phyloP scores from a whole-genome alignment of 2,329 filamentous ascomycete genomes.

The Colletotrichum sp. region DNA sequence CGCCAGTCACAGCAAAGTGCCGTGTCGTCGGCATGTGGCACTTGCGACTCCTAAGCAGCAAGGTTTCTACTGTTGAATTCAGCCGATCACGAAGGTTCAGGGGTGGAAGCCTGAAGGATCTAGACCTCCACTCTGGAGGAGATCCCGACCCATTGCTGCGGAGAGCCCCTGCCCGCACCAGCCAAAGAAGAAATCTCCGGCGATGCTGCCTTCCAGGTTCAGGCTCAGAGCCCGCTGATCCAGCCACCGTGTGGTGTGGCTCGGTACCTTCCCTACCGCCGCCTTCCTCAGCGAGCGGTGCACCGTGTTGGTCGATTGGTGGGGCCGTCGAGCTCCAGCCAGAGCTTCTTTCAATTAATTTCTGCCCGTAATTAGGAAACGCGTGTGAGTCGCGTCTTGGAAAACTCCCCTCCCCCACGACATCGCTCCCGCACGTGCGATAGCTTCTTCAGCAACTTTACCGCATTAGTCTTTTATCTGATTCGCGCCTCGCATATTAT shows the following conservation, averaged over 20 bases:
- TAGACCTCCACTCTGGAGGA: neutral
- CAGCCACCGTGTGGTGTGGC: neutral
- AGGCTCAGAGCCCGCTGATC: neutral
- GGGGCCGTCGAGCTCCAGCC: neutral
- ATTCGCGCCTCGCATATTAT: neutral
- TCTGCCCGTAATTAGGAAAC: neutral
- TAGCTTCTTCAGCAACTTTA: neutral
- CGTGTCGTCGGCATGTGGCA: neutral
- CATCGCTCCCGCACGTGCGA: neutral
- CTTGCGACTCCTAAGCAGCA: neutral
- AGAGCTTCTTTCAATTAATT: neutral
- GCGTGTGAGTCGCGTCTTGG: neutral
- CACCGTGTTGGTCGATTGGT: neutral
- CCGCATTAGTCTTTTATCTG: neutral
- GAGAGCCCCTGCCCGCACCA: neutral
- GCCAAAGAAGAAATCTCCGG: neutral
- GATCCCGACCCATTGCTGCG: neutral
- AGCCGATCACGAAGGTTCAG: neutral
- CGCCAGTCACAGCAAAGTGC: constrained; percentile 8
- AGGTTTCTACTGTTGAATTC: neutral
- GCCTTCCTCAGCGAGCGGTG: neutral
- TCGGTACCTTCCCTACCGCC: neutral
- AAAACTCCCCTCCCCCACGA: neutral
- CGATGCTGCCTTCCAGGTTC: neutral
- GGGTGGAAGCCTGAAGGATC: neutral